Evolutionary conservation across 257 asterid genomes (phyloP).

Genomic region (Solanum corneliomulleri): DNA sequence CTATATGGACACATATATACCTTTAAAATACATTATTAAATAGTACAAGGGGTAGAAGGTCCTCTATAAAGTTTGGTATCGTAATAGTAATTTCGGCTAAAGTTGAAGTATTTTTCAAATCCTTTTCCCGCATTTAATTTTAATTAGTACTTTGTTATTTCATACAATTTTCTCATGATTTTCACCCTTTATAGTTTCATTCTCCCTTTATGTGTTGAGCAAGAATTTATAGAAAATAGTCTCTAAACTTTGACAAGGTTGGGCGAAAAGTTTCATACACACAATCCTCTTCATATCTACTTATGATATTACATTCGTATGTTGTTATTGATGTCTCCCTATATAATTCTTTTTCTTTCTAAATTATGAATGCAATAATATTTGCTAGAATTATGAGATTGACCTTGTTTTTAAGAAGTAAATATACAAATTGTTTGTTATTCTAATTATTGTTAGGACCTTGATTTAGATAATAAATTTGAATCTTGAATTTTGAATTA

Average conservation of each 20-base stretch:
- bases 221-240: not conserved
- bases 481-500: too few species aligned
- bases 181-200: not conserved
- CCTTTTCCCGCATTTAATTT: too few species aligned
- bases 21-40: too few species aligned
- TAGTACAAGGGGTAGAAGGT: too few species aligned
- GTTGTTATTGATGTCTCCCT: not conserved
- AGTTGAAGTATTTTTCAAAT: too few species aligned
- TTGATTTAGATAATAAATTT: not conserved
- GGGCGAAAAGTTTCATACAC: not conserved
- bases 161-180: not conserved
- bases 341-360: not conserved
- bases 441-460: not conserved
- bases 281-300: not conserved
- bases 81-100: too few species aligned
- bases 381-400: not conserved
- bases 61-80: too few species aligned
- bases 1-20: too few species aligned
- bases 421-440: not conserved
- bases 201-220: not conserved
- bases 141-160: too few species aligned
- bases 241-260: not conserved
- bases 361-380: not conserved
- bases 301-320: not conserved
- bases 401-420: not conserved